Percentiles rank a stretch among this genome's conserved stretches.
Evolutionary conservation across 805 yeast genomes (phyloP).

Genomic region (Schwanniomyces sp.): DNA sequence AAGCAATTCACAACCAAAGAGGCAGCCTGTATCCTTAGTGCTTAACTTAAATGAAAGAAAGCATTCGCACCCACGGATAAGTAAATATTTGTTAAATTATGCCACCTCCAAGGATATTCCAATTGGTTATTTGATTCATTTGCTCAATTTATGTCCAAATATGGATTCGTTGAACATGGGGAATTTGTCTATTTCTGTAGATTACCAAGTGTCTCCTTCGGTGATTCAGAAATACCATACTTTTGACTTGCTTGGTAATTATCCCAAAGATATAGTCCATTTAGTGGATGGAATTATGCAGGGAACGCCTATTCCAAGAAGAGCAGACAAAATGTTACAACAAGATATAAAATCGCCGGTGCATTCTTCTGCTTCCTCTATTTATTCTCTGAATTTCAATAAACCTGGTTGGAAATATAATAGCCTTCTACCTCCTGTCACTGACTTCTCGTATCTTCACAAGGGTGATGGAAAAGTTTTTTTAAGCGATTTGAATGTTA

Average conservation of each 20-base stretch:
- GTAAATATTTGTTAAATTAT: conserved; percentile 60
- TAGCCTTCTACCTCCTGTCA: conserved; percentile 37
- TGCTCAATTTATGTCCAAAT: conserved; percentile 67
- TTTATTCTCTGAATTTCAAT: conserved; percentile 24
- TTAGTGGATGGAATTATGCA: conserved; percentile 22
- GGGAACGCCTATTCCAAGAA: neutral
- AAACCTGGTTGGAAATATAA: conserved; percentile 36
- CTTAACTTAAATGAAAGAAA: conserved; percentile 3
- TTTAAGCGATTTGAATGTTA: conserved; percentile 41
- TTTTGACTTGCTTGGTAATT: conserved; percentile 39
- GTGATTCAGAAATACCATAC: conserved; percentile 34
- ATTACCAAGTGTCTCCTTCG: conserved; percentile 53
- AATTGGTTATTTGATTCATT: conserved; percentile 68
- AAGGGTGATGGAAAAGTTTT: conserved; percentile 33
- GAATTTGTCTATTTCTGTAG: conserved; percentile 61
- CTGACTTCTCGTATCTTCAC: conserved; percentile 27
- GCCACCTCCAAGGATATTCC: conserved; percentile 76
- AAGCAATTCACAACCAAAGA: conserved; percentile 3
- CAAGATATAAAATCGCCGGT: neutral
- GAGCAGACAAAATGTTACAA: neutral
- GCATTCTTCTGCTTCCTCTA: conserved; percentile 22
- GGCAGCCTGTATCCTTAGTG: neutral
- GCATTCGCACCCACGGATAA: conserved; percentile 57
- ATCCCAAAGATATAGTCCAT: conserved; percentile 27
- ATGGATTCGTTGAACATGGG: conserved; percentile 57